Evolutionary conservation across 768 basidiomycete species (phyloP).

Genomic region (Leucosporidium yakuticum): DNA sequence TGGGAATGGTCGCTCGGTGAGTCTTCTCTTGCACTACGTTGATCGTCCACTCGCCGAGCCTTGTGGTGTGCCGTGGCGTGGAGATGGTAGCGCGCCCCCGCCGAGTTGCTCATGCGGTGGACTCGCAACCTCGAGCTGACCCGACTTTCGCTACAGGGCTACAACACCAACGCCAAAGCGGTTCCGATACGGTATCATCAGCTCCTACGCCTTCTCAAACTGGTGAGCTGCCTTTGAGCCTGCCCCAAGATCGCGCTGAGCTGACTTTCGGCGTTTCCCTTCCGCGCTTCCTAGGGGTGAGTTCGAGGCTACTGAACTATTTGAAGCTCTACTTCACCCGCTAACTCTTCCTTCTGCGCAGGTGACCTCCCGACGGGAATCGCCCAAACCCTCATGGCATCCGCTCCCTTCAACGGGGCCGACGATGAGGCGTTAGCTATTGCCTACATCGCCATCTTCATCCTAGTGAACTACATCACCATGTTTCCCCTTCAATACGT

Average conservation of each 20-base stretch:
- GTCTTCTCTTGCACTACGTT: no score
- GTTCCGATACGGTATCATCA: constrained; percentile 64
- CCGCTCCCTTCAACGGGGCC: constrained; percentile 58
- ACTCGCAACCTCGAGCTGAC: no score
- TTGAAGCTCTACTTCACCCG: no score
- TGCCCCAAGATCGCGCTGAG: no score
- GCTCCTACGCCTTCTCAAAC: constrained; percentile 65
- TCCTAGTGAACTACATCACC: constrained; percentile 53
- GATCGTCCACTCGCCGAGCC: no score
- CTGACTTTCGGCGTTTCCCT: neutral
- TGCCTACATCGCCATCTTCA: constrained; percentile 23
- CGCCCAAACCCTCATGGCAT: constrained; percentile 57
- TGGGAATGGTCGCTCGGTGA: neutral
- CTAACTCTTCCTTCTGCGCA: no score
- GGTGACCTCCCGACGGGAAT: constrained; percentile 54
- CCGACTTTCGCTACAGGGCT: constrained; percentile 50
- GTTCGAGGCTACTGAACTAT: no score
- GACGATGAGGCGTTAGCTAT: constrained; percentile 55
- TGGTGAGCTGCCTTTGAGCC: constrained; percentile 41
- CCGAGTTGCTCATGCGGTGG: constrained; percentile 42
- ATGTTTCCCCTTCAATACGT: constrained; percentile 52
- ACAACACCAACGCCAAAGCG: constrained; percentile 72
- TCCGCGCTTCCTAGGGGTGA: neutral
- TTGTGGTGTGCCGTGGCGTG: no score
- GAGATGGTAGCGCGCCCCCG: no score